Conservation (phyloP, 2,329 filamentous ascomycete genomes). For the Boeremia exigua region DNA sequence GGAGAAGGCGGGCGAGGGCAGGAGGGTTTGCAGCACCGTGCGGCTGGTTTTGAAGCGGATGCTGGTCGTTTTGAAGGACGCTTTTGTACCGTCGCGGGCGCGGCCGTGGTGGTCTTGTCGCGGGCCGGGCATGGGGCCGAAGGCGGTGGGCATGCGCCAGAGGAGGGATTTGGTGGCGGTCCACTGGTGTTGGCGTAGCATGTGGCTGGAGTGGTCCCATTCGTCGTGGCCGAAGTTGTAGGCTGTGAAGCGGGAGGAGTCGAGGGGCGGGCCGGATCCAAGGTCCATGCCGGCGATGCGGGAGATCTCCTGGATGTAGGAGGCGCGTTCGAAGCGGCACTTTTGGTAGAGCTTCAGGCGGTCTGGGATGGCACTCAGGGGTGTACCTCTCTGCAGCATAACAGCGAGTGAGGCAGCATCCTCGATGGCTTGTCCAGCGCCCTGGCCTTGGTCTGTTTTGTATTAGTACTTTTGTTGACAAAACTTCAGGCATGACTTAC, state of each 20-base stretch:
- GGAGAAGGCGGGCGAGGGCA: constrained; percentile 45
- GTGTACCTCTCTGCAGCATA: constrained; percentile 59
- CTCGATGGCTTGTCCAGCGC: constrained; percentile 69
- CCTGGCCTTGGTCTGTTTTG: constrained; percentile 62
- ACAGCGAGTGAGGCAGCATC: constrained; percentile 66
- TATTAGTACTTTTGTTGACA: too few relatives aligned
- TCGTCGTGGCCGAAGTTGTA: constrained; percentile 67
- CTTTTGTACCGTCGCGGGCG: constrained; percentile 27
- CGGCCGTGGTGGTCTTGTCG: constrained; percentile 40
- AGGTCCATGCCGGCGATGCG: constrained; percentile 60
- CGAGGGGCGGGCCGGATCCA: constrained; percentile 40
- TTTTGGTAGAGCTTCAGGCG: constrained; percentile 66
- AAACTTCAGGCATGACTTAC: too few relatives aligned
- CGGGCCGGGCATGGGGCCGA: constrained; percentile 51
- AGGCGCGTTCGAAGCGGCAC: constrained; percentile 63
- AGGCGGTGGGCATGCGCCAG: constrained; percentile 53
- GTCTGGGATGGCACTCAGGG: constrained; percentile 56
- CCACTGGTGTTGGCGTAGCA: constrained; percentile 59
- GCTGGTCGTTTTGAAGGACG: constrained; percentile 47
- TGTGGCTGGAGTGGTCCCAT: constrained; percentile 59
- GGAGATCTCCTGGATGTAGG: constrained; percentile 64
- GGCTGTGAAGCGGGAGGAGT: constrained; percentile 49
- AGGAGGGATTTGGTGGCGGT: constrained; percentile 48
- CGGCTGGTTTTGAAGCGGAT: constrained; percentile 51
- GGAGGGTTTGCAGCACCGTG: constrained; percentile 50